Conservation (phyloP, 768 basidiomycete species). For the Boletus tylopilopsis region DNA sequence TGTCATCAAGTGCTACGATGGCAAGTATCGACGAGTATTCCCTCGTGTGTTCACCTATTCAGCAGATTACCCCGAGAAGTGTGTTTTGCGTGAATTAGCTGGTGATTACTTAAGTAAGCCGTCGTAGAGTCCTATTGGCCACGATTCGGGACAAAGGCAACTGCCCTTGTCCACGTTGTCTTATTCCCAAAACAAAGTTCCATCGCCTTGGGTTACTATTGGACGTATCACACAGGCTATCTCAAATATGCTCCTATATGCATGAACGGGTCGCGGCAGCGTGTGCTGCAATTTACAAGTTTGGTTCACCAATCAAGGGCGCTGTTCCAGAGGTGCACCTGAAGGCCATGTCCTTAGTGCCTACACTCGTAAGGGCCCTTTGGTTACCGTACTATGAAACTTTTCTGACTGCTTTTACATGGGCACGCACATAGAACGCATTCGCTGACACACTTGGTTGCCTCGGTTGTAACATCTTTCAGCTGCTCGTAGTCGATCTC, state of each 20-base stretch:
- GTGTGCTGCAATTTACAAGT: constrained; percentile 7
- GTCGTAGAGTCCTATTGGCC: constrained; percentile 23
- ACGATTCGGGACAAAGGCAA: constrained; percentile 25
- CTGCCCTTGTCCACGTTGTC: constrained; percentile 32
- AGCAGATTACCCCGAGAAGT: constrained; percentile 37
- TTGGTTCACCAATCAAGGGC: constrained; percentile 12
- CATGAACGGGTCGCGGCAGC: not conserved
- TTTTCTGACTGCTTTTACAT: too few species aligned
- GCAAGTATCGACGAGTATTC: constrained; percentile 18
- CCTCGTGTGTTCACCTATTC: constrained; percentile 32
- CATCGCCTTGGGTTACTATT: constrained; percentile 5
- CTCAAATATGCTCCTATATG: not conserved
- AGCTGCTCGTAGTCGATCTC: not conserved
- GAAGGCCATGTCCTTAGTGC: constrained; percentile 9
- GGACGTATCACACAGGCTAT: constrained; percentile 5
- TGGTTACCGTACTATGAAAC: too few species aligned
- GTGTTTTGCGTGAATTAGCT: too few species aligned
- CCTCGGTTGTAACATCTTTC: not conserved
- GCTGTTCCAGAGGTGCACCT: constrained; percentile 3
- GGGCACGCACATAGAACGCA: not conserved
- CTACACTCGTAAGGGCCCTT: constrained; percentile 8
- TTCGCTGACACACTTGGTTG: not conserved
- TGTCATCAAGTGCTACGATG: constrained; percentile 21
- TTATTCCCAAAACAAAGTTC: constrained; percentile 14
- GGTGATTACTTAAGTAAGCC: too few species aligned